Percentiles rank a stretch among this genome's conserved stretches.
Evolutionary conservation across 2,329 filamentous ascomycete species (phyloP).

Genomic region (Fusarium sp.): DNA sequence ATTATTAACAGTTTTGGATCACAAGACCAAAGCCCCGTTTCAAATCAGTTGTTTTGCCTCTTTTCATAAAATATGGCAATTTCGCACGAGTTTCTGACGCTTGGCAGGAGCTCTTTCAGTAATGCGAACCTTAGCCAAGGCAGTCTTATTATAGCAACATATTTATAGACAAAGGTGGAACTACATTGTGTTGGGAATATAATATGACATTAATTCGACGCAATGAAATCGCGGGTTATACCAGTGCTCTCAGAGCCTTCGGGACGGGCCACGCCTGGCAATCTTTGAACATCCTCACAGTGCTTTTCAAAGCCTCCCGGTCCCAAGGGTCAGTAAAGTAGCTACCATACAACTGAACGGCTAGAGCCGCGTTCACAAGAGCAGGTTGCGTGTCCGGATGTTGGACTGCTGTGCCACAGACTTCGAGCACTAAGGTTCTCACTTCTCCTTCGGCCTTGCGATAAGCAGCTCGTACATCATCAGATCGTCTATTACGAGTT

Average conservation of each 20-base stretch:
- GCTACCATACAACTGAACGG: constrained; percentile 38
- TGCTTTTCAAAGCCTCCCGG: constrained; percentile 34
- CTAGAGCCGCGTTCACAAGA: constrained; percentile 37
- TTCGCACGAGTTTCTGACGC: no score
- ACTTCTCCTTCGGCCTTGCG: constrained; percentile 36
- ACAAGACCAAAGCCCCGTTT: no score
- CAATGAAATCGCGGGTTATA: neutral
- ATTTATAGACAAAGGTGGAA: neutral
- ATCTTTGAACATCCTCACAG: constrained; percentile 38
- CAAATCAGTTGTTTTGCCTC: no score
- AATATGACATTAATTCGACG: neutral
- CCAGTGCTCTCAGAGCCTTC: constrained; percentile 15
- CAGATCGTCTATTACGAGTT: neutral
- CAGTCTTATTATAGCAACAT: no score
- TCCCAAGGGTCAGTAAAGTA: constrained; percentile 47
- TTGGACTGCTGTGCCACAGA: constrained; percentile 40
- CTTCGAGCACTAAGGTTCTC: constrained; percentile 32
- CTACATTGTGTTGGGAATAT: no score
- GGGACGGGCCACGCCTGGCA: constrained; percentile 43
- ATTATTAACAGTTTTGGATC: no score
- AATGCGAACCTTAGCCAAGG: no score
- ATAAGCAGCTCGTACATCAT: constrained; percentile 29
- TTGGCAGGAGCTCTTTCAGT: no score
- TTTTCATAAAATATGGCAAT: no score
- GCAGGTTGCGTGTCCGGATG: constrained; percentile 30